Conservation (phyloP, 192 early-diverging fungal genomes). For the Gonapodya prolifera region DNA sequence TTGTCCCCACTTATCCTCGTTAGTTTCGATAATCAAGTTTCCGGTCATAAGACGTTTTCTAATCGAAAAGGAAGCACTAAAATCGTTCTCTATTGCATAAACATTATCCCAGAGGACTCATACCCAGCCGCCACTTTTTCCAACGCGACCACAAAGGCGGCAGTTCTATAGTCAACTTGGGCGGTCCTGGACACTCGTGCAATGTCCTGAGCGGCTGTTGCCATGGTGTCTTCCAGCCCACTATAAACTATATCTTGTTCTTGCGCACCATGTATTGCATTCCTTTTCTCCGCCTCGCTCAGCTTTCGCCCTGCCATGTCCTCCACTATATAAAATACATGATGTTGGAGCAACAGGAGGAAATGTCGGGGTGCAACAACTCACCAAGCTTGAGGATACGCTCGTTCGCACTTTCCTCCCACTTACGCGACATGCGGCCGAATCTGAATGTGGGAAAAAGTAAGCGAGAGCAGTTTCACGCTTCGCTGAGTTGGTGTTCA, state of each 20-base stretch:
- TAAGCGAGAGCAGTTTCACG: background rate
- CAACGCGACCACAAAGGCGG: conserved; percentile 65
- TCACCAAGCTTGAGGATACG: conserved; percentile 35
- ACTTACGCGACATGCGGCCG: conserved; percentile 72
- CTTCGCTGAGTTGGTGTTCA: background rate
- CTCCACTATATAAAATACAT: conserved; percentile 32
- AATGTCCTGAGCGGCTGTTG: conserved; percentile 58
- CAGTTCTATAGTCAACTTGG: conserved; percentile 64
- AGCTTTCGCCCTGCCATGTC: conserved; percentile 60
- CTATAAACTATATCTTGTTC: conserved; percentile 76
- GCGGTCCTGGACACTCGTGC: conserved; percentile 18
- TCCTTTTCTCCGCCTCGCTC: conserved; percentile 56
- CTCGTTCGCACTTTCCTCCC: conserved; percentile 62
- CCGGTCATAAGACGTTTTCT: too few species aligned
- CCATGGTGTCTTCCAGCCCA: conserved; percentile 79
- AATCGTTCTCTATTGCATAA: too few species aligned
- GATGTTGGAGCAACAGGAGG: background rate
- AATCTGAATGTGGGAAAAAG: conserved; percentile 19
- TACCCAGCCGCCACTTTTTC: conserved; percentile 44
- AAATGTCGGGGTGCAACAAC: conserved; percentile 9
- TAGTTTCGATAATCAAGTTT: too few species aligned
- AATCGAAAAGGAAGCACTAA: too few species aligned
- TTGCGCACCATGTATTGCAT: conserved; percentile 68
- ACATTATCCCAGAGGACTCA: background rate
- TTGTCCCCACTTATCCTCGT: too few species aligned